Evolutionary conservation across 2,329 filamentous ascomycete genomes (phyloP), one percentile per base, ranked within the genome.

Genomic region (Keithomyces neogunnii): DNA sequence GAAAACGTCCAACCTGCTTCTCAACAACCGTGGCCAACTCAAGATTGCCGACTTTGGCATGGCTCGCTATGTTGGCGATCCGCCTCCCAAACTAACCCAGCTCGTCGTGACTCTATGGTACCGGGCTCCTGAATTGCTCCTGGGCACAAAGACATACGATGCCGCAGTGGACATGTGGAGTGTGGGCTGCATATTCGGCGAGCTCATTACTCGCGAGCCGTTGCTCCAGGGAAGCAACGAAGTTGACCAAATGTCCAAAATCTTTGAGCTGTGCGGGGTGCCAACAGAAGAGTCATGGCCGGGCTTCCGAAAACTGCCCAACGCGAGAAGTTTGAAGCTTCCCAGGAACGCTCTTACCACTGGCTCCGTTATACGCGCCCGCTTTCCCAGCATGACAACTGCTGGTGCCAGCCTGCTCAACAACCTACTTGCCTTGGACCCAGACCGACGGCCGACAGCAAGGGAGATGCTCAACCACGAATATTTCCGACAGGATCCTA

Each of bases 11-110:
- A 96, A 96, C 63, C 83, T 99, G 45, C 83, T 99, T 45, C 86
- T 99, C 71, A 95, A 89, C 73, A 97, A 97, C 73, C 88, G 90
- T 45, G 93, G 93, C 45, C 85, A 88, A 66, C 85, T 99, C 68
- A 96, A 96, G 69, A 85, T 99, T 57, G 93, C 93, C 54, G 93
- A 99, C 70, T 99, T 99, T 65, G 93, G 93, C 67, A 96, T 99
- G 89, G 92, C 93, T 3, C 82, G 93, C 31, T 93, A 93, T 70
- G 87, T 88, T 51, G 87, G 87, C 48, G 83, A 89, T 59, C 90
- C 92, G 3, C 76, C 84, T 1, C 78, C 84, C 1, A 86, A 87
- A 56, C 78, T 97, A 54, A 97, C 93, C 2, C 87, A 92, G 64
- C 81, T 97, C 45, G 93, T 99, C 55, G 92, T 97, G 19, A 99